Evolutionary conservation across 2,329 filamentous ascomycete genomes (phyloP).

Genomic region (Didymellaceae sp.): DNA sequence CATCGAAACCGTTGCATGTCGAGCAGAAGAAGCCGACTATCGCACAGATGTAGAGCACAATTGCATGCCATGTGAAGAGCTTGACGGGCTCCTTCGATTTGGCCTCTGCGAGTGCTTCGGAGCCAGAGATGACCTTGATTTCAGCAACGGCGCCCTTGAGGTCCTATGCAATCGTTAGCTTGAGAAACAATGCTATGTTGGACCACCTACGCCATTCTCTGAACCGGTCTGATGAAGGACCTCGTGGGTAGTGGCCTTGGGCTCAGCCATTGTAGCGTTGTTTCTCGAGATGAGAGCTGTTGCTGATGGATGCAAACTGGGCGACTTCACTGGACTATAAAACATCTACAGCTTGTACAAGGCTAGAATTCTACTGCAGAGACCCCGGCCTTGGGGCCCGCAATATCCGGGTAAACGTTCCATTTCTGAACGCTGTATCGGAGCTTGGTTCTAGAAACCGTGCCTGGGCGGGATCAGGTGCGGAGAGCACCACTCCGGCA

Average conservation of each 20-base stretch:
- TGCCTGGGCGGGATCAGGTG: not conserved
- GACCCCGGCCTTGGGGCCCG: constrained; percentile 16
- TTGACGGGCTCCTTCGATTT: constrained; percentile 59
- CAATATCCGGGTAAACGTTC: constrained; percentile 23
- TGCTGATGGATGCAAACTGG: constrained; percentile 12
- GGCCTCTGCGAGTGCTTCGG: constrained; percentile 63
- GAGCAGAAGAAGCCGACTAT: constrained; percentile 53
- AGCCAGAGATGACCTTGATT: constrained; percentile 58
- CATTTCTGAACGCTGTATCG: constrained; percentile 11
- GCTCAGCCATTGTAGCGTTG: constrained; percentile 23
- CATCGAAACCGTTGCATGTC: constrained; percentile 66
- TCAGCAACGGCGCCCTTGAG: constrained; percentile 33
- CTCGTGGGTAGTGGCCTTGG: constrained; percentile 18
- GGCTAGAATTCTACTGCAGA: constrained; percentile 9
- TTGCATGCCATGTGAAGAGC: constrained; percentile 21
- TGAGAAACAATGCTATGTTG: not conserved
- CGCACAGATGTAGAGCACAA: constrained; percentile 33
- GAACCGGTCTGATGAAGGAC: constrained; percentile 19
- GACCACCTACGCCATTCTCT: constrained; percentile 23
- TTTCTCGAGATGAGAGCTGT: constrained; percentile 15
- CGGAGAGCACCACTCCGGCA: constrained; percentile 9
- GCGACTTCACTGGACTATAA: constrained; percentile 22
- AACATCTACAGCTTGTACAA: constrained; percentile 13
- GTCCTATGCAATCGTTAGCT: constrained; percentile 15
- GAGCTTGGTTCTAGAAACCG: constrained; percentile 21